phyloP scores from a whole-genome alignment of 768 basidiomycete genomes.

The Lactarius hengduanensis region DNA sequence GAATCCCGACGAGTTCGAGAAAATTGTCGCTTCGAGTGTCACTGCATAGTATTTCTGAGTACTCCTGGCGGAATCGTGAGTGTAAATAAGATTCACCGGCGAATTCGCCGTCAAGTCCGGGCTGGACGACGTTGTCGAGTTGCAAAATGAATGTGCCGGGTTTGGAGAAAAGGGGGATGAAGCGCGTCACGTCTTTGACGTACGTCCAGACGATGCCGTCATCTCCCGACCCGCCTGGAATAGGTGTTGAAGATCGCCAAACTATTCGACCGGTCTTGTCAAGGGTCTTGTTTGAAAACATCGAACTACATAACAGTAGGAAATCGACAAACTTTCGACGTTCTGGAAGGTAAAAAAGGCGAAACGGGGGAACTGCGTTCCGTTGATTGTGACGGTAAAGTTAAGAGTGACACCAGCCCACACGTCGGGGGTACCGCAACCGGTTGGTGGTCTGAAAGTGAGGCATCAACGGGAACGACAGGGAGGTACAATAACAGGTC shows the following conservation, averaged over 20 bases:
- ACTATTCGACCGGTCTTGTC: constrained; percentile 44
- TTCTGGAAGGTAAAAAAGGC: constrained; percentile 42
- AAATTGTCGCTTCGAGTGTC: constrained; percentile 67
- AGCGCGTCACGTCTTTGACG: too few species aligned
- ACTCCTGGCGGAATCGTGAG: rapidly evolving
- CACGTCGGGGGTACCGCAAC: constrained; percentile 65
- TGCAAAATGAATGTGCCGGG: constrained; percentile 60
- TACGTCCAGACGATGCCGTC: too few species aligned
- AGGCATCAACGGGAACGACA: not conserved
- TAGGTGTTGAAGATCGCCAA: constrained; percentile 72
- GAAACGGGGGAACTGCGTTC: constrained; percentile 72
- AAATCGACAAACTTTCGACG: too few species aligned
- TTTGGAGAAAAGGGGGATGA: too few species aligned
- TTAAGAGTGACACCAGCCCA: constrained; percentile 78
- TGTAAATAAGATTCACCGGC: constrained; percentile 46
- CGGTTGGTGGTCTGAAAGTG: constrained; percentile 59
- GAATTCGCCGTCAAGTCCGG: constrained; percentile 62
- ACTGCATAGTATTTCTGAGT: constrained; percentile 40
- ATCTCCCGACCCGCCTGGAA: too few species aligned
- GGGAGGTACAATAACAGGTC: not conserved
- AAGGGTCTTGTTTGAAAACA: not conserved
- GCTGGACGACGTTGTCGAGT: constrained; percentile 64
- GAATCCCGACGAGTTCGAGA: constrained; percentile 51
- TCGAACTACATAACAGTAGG: too few species aligned
- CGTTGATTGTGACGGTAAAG: constrained; percentile 75